These are phyloP conservation scores for Musa troglodytarum DNA, from an alignment of 176 grass and related monocot species.

Conservation along the genomic window DNA sequence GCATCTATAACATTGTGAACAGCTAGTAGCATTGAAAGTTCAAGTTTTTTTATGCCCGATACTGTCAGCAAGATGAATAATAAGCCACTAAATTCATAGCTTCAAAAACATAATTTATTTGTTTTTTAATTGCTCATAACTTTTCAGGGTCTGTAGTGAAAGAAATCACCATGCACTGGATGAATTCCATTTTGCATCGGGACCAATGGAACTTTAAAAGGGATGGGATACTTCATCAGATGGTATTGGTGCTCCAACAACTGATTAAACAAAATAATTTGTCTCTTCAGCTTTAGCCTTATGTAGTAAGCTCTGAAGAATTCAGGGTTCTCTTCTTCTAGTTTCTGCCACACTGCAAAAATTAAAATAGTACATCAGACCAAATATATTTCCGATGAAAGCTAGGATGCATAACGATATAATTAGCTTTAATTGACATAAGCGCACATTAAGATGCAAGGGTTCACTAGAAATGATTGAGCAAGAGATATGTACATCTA, in stretches of 20 bases:
- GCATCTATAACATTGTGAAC: background rate
- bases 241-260: slow-evolving; percentile 87
- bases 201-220: slow-evolving; percentile 54
- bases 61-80: background rate
- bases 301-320: slow-evolving; percentile 96
- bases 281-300: slow-evolving; percentile 90
- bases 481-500: background rate
- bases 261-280: slow-evolving; percentile 94
- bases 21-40: background rate
- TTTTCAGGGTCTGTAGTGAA: slow-evolving; percentile 2
- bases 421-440: background rate
- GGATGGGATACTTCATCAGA: slow-evolving; percentile 69
- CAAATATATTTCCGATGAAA: background rate
- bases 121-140: background rate
- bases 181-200: slow-evolving; percentile 91
- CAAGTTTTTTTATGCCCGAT: background rate
- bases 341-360: slow-evolving; percentile 95
- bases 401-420: background rate
- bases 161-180: slow-evolving; percentile 65
- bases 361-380: slow-evolving; percentile 14
- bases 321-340: slow-evolving; percentile 93
- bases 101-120: background rate
- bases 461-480: background rate
- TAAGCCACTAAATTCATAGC: background rate
- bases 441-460: background rate